Conservation (phyloP, 2,329 filamentous ascomycete species). For the Claviceps maximensis region DNA sequence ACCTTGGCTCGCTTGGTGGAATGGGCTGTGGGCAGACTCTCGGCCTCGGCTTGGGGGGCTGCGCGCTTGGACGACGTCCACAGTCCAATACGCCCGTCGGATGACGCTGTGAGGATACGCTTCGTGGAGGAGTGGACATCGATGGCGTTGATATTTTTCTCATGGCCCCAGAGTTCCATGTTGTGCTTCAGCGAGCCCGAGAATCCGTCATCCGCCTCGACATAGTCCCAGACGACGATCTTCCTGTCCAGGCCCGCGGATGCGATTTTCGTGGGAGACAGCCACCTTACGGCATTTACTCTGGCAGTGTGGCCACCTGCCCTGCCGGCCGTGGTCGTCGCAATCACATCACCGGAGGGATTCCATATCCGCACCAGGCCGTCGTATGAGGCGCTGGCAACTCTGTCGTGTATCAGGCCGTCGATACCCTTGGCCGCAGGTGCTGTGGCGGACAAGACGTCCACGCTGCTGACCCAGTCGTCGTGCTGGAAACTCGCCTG, state of each 20-base stretch:
- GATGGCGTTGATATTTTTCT: constrained; percentile 58
- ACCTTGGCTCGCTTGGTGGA: constrained; percentile 67
- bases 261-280: constrained; percentile 64
- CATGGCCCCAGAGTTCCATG: constrained; percentile 76
- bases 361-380: constrained; percentile 84
- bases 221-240: constrained; percentile 81
- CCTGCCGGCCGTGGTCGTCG: constrained; percentile 53
- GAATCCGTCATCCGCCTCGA: constrained; percentile 48
- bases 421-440: constrained; percentile 37
- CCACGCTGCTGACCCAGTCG: constrained; percentile 86
- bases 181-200: constrained; percentile 53
- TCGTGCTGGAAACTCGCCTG: constrained; percentile 92
- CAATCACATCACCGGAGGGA: constrained; percentile 70
- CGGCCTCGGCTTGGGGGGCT: constrained; percentile 58
- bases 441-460: constrained; percentile 61
- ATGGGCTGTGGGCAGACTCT: constrained; percentile 53
- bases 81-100: constrained; percentile 72
- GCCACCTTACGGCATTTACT: constrained; percentile 71
- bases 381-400: constrained; percentile 91
- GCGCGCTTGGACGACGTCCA: constrained; percentile 74
- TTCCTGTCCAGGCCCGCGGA: constrained; percentile 77
- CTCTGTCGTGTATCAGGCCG: constrained; percentile 31
- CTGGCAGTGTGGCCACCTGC: constrained; percentile 64
- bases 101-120: constrained; percentile 72
- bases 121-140: constrained; percentile 60